These are phyloP conservation scores for Nepenthes mirabilis DNA, from an alignment of 148 eudicot genomes.

Conservation along the genomic window DNA sequence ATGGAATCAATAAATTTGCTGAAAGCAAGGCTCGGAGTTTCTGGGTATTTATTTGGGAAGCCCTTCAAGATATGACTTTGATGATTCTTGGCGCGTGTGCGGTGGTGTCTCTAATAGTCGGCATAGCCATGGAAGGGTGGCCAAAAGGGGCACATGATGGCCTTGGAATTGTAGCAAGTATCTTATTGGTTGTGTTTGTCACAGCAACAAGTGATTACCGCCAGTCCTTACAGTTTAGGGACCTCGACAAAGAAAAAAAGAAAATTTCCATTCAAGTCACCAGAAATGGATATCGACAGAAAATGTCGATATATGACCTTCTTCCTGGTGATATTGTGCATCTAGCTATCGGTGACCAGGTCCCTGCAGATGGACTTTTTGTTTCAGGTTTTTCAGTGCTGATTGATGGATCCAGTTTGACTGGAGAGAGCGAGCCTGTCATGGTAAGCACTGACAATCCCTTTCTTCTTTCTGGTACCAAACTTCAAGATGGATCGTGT, in stretches of 20 bases:
- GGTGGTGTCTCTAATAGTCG: conserved; percentile 12
- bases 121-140: conserved; percentile 18
- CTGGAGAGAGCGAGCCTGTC: conserved; percentile 18
- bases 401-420: conserved; percentile 17
- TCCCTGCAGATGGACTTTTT: conserved; percentile 16
- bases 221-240: conserved; percentile 16
- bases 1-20: conserved; percentile 11
- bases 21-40: conserved; percentile 9
- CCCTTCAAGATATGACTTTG: conserved; percentile 12
- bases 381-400: conserved; percentile 11
- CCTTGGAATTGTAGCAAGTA: conserved; percentile 11
- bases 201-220: conserved; percentile 16
- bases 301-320: conserved; percentile 12
- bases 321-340: conserved; percentile 18
- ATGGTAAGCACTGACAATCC: conserved; percentile 7
- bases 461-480: conserved; percentile 13
- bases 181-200: conserved; percentile 15
- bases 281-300: conserved; percentile 12
- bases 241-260: conserved; percentile 19
- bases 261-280: conserved; percentile 17
- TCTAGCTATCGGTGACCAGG: conserved; percentile 16
- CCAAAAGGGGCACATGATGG: conserved; percentile 16
- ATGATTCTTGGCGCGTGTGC: conserved; percentile 16
- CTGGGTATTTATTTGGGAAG: conserved; percentile 12
- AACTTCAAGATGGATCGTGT: conserved; percentile 18